Conservation (phyloP, 352 stramenopile genomes). For the Phytophthora nicotianae region DNA sequence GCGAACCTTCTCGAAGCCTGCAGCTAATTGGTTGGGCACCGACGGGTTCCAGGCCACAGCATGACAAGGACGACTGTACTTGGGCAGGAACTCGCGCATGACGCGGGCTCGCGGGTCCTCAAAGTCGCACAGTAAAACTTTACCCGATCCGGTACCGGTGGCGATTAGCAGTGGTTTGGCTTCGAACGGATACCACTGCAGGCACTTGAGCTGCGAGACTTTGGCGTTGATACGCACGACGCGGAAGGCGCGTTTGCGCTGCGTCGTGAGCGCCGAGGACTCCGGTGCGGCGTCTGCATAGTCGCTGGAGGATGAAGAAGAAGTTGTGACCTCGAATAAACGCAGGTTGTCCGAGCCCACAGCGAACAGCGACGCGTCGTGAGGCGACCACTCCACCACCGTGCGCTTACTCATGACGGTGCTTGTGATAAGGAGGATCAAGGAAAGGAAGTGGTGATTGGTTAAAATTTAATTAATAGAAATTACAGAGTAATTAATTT, state of each 20-base stretch:
- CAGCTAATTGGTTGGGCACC: slow-evolving; percentile 75
- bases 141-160: slow-evolving; percentile 73
- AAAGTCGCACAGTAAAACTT: slow-evolving; percentile 87
- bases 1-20: slow-evolving; percentile 88
- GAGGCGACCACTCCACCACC: slow-evolving; percentile 85
- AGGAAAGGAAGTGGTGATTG: slow-evolving; percentile 13
- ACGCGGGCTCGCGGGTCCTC: slow-evolving; percentile 63
- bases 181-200: slow-evolving; percentile 86
- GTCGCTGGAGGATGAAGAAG: slow-evolving; percentile 14
- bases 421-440: not conserved
- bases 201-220: slow-evolving; percentile 79
- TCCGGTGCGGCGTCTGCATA: slow-evolving; percentile 9
- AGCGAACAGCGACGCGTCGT: slow-evolving; percentile 83
- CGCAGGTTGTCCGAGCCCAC: slow-evolving; percentile 83
- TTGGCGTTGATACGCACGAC: slow-evolving; percentile 83
- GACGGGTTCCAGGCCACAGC: slow-evolving; percentile 84
- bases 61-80: slow-evolving; percentile 86
- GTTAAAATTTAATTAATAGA: slow-evolving; percentile 13
- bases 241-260: slow-evolving; percentile 85
- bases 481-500: no score
- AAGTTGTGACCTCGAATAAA: slow-evolving; percentile 75
- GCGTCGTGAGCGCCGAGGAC: slow-evolving; percentile 46
- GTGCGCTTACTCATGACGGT: slow-evolving; percentile 63
- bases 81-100: slow-evolving; percentile 77
- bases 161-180: slow-evolving; percentile 77